These are phyloP conservation scores for Pichia heedii DNA, from an alignment of 805 yeast species.

Conservation along the genomic window DNA sequence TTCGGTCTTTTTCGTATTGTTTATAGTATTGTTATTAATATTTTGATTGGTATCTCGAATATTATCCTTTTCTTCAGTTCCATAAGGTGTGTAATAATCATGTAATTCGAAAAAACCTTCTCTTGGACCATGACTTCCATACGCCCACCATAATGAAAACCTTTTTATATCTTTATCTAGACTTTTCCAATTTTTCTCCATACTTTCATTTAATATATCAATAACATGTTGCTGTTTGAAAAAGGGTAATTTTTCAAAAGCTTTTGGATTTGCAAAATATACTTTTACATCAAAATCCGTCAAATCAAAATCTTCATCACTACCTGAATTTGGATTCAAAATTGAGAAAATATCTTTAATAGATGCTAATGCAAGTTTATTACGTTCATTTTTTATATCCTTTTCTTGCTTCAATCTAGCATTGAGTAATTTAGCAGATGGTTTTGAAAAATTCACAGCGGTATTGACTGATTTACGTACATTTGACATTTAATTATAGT, in stretches of 20 bases:
- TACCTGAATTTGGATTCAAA: conserved; percentile 23
- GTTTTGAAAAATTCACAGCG: conserved; percentile 12
- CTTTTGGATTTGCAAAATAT: conserved; percentile 23
- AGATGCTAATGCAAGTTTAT: conserved; percentile 31
- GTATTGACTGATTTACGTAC: conserved; percentile 3
- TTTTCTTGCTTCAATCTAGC: conserved; percentile 21
- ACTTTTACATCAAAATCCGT: conserved; percentile 26
- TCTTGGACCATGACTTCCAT: conserved; percentile 67
- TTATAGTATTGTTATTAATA: neutral
- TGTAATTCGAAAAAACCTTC: conserved; percentile 41
- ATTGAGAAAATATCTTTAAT: conserved; percentile 31
- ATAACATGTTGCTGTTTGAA: conserved; percentile 51
- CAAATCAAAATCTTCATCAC: conserved; percentile 25
- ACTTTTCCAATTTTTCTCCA: conserved; percentile 47
- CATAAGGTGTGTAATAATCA: conserved; percentile 22
- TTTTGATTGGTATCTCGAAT: no score
- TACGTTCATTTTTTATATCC: conserved; percentile 24
- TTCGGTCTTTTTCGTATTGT: neutral
- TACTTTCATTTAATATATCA: conserved; percentile 37
- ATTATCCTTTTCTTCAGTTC: neutral
- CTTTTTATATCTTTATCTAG: conserved; percentile 42
- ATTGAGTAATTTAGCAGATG: conserved; percentile 16
- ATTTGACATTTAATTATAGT: neutral
- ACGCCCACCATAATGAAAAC: conserved; percentile 51
- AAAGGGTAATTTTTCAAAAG: conserved; percentile 26